Conservation (phyloP, 2,329 filamentous ascomycete genomes). For the Pyricularia sp. region DNA sequence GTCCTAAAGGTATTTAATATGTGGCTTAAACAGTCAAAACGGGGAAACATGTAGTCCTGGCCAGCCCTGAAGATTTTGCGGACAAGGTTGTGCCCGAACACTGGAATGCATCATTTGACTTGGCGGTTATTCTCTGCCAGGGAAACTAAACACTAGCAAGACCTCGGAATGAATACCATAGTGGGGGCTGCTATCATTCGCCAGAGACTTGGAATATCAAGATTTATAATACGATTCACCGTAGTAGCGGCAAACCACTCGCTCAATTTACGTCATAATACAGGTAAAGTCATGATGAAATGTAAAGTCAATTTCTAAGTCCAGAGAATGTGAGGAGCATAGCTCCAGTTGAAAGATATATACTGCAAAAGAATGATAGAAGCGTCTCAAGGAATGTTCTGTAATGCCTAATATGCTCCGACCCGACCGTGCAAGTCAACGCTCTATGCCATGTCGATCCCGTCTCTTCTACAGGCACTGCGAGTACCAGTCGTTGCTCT, state of each 20-base stretch:
- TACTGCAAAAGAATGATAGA: background rate
- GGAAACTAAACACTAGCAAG: no score
- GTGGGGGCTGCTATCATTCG: no score
- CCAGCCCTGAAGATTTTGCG: no score
- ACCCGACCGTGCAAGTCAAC: background rate
- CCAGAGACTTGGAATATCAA: no score
- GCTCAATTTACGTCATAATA: background rate
- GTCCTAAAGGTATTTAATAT: no score
- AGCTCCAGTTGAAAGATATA: background rate
- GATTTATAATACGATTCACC: no score
- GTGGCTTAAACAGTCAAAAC: no score
- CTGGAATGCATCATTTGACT: no score
- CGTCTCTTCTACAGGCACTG: background rate
- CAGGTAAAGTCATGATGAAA: background rate
- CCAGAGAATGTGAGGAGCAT: background rate
- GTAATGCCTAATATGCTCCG: background rate
- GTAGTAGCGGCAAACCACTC: rapidly evolving
- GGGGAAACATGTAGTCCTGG: no score
- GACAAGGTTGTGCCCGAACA: no score
- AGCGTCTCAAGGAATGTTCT: background rate
- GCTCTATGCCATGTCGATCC: background rate
- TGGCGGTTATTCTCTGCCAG: no score
- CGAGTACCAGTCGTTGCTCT: background rate
- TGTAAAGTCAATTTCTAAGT: background rate
- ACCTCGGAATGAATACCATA: no score